A percentile compares a stretch with the other conserved stretches of the same genome.
Conservation (phyloP, 805 yeast genomes). For the Teunomyces barrocoloradensis region DNA sequence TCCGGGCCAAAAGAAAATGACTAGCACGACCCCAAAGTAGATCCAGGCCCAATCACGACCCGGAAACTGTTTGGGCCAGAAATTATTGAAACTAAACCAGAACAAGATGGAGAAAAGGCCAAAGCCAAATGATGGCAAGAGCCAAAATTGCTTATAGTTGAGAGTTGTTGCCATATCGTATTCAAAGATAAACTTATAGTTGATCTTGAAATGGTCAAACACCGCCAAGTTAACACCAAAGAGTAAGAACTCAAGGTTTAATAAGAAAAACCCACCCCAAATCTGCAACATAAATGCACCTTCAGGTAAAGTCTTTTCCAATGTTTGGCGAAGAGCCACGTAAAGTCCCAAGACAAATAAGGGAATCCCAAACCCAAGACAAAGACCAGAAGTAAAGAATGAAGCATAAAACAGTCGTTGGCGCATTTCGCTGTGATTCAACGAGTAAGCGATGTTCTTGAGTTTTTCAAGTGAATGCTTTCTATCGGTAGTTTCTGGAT, state of each 20-base stretch:
- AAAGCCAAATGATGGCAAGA: slow-evolving; percentile 60
- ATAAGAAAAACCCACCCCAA: slow-evolving; percentile 87
- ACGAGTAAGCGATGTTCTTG: slow-evolving; percentile 41
- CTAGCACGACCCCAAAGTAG: slow-evolving; percentile 53
- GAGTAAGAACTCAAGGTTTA: slow-evolving; percentile 56
- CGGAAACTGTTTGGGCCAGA: slow-evolving; percentile 58
- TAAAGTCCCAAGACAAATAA: slow-evolving; percentile 59
- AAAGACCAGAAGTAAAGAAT: slow-evolving; percentile 62
- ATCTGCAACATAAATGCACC: slow-evolving; percentile 69
- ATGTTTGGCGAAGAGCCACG: slow-evolving; percentile 44
- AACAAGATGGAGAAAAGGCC: slow-evolving; percentile 57
- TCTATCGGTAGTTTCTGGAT: slow-evolving; percentile 47
- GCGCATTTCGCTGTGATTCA: slow-evolving; percentile 27
- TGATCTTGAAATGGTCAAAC: slow-evolving; percentile 75
- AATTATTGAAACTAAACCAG: slow-evolving; percentile 74
- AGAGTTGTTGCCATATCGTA: slow-evolving; percentile 67
- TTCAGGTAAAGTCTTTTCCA: slow-evolving; percentile 45
- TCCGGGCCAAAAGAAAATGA: slow-evolving; percentile 60
- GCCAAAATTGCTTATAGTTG: slow-evolving; percentile 62
- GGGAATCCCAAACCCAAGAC: slow-evolving; percentile 70
- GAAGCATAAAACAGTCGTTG: slow-evolving; percentile 35
- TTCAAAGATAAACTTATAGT: slow-evolving; percentile 90
- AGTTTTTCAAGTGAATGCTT: slow-evolving; percentile 71
- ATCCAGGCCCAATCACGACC: slow-evolving; percentile 81
- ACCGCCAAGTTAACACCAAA: slow-evolving; percentile 68